These are phyloP conservation scores for Boletus rubescentipes DNA, from an alignment of 768 basidiomycete species.

Conservation along the genomic window DNA sequence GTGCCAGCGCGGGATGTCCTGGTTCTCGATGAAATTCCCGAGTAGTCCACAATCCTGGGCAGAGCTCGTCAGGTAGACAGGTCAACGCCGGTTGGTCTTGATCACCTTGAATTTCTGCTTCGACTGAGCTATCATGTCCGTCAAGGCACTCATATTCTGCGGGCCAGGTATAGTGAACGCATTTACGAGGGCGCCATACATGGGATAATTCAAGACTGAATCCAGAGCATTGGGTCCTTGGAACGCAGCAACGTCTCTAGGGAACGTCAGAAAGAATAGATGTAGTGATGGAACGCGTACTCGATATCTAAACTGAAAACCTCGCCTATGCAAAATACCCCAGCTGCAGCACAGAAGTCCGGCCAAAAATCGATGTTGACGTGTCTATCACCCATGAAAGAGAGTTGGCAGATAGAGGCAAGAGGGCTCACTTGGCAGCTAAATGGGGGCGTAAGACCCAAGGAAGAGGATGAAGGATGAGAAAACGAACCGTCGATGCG, in stretches of 20 bases:
- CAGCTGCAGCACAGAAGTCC: slow-evolving; percentile 66
- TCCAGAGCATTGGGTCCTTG: slow-evolving; percentile 65
- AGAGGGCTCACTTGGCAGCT: slow-evolving; percentile 35
- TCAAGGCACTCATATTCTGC: slow-evolving; percentile 57
- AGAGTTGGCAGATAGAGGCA: neutral
- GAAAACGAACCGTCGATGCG: slow-evolving; percentile 65
- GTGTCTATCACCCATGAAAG: slow-evolving; percentile 43
- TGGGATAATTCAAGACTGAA: slow-evolving; percentile 70
- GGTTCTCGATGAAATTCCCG: slow-evolving; percentile 81
- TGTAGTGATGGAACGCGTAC: slow-evolving; percentile 32
- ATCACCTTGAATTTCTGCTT: slow-evolving; percentile 50
- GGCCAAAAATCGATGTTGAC: slow-evolving; percentile 78
- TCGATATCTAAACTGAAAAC: slow-evolving; percentile 56
- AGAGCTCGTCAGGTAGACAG: neutral
- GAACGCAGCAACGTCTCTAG: slow-evolving; percentile 54
- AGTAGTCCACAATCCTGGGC: slow-evolving; percentile 36
- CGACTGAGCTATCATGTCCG: slow-evolving; percentile 50
- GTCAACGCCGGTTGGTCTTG: neutral
- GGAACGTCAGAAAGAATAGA: slow-evolving; percentile 15
- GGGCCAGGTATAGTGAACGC: slow-evolving; percentile 73
- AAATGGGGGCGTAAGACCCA: neutral
- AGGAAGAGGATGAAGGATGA: neutral
- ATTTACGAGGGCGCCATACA: slow-evolving; percentile 61
- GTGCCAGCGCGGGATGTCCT: slow-evolving; percentile 73
- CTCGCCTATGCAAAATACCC: slow-evolving; percentile 86